Conservation (phyloP, 805 yeast species). For the Scheffersomyces coipomensis region DNA sequence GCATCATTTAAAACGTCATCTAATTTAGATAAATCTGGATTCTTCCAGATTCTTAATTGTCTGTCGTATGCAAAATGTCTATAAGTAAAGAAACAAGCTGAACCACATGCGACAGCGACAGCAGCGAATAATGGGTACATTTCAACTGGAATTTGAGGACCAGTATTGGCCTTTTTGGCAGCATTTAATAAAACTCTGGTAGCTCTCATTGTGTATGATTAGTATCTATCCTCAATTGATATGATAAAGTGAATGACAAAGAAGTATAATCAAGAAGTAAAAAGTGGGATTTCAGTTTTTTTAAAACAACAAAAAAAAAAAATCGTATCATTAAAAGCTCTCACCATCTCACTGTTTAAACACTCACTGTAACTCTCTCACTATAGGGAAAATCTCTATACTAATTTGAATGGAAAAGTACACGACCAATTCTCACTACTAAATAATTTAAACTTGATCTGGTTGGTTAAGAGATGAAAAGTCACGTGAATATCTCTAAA, state of each 20-base stretch:
- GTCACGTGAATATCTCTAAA: constrained; percentile 8
- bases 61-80: constrained; percentile 46
- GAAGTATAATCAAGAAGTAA: too few species aligned
- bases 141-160: constrained; percentile 33
- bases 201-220: constrained; percentile 32
- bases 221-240: neutral
- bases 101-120: constrained; percentile 37
- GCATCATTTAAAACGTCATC: constrained; percentile 41
- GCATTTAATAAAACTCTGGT: constrained; percentile 39
- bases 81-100: constrained; percentile 43
- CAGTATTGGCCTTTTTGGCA: constrained; percentile 28
- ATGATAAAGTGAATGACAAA: neutral
- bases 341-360: neutral
- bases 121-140: constrained; percentile 49
- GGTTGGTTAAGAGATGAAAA: constrained; percentile 9
- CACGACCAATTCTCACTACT: constrained; percentile 5
- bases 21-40: constrained; percentile 42
- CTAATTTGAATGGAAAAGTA: neutral
- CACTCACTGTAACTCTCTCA: neutral
- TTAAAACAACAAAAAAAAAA: neutral
- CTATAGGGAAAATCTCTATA: neutral
- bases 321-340: constrained; percentile 5
- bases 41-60: constrained; percentile 47
- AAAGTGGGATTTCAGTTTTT: neutral
- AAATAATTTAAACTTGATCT: constrained; percentile 5